Conservation (phyloP, 768 basidiomycete genomes). For the Leccinellum albellum region DNA sequence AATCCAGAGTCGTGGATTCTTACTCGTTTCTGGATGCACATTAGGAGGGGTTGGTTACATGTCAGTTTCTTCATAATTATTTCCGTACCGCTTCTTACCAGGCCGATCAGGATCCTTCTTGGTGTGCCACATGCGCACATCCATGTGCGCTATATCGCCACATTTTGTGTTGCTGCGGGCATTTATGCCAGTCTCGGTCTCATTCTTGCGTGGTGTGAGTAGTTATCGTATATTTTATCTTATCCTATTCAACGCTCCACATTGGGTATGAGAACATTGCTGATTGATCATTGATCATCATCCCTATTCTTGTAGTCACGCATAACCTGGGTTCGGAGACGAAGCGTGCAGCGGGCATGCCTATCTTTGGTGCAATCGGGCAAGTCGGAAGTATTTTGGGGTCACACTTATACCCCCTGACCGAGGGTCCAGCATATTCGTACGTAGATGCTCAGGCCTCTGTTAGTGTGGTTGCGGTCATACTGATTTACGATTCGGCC, state of each 20-base stretch:
- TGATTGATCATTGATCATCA: not conserved
- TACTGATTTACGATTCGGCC: not conserved
- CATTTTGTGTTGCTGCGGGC: constrained; percentile 43
- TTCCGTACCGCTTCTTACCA: not conserved
- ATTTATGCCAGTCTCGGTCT: constrained; percentile 45
- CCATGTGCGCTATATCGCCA: constrained; percentile 43
- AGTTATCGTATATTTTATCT: not conserved
- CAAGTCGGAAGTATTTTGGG: constrained; percentile 40
- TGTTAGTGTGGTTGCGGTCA: not conserved
- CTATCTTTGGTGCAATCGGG: constrained; percentile 41
- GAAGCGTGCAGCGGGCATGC: constrained; percentile 41
- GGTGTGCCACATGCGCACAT: constrained; percentile 25
- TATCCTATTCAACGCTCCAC: not conserved
- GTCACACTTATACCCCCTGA: constrained; percentile 40
- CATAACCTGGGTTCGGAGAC: constrained; percentile 45
- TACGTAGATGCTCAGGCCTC: constrained; percentile 9
- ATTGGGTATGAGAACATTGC: not conserved
- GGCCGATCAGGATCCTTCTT: constrained; percentile 30
- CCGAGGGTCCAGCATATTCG: constrained; percentile 39
- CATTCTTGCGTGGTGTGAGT: constrained; percentile 47
- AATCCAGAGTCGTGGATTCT: constrained; percentile 40
- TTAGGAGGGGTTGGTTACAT: constrained; percentile 41
- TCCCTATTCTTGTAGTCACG: constrained; percentile 26
- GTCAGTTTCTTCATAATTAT: constrained; percentile 19
- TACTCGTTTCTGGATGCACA: constrained; percentile 28